These are phyloP conservation scores for Onygenales sp. DNA, from an alignment of 2,329 filamentous ascomycete species.

Conservation along the genomic window DNA sequence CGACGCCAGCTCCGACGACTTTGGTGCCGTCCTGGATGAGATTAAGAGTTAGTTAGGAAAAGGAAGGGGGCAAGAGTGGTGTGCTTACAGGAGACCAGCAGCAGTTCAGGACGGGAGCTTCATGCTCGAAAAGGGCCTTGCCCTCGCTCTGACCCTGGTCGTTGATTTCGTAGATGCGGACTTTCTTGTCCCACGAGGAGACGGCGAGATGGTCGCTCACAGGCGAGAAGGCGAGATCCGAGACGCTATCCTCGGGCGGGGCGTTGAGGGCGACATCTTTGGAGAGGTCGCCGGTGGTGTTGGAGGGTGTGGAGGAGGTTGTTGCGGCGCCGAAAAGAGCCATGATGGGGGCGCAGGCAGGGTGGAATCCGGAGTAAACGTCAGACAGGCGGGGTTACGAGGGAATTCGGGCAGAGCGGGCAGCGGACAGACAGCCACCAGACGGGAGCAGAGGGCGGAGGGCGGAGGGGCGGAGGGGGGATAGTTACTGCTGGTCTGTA, in stretches of 20 bases:
- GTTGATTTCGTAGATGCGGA: constrained; percentile 90
- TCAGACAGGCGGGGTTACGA: not conserved
- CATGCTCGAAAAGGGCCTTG: constrained; percentile 77
- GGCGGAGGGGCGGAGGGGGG: not conserved
- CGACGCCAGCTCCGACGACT: constrained; percentile 75
- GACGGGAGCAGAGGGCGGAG: not conserved
- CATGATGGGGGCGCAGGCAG: not conserved
- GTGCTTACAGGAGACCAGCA: constrained; percentile 75
- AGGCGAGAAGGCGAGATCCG: constrained; percentile 74
- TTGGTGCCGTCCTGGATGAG: constrained; percentile 71
- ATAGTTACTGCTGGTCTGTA: not conserved
- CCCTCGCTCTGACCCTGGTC: constrained; percentile 68
- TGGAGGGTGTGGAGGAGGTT: constrained; percentile 40
- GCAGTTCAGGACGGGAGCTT: constrained; percentile 71
- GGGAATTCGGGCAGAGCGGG: not conserved
- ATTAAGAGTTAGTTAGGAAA: constrained; percentile 2
- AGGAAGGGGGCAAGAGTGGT: not conserved
- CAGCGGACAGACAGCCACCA: not conserved
- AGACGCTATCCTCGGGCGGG: constrained; percentile 81
- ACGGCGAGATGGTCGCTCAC: constrained; percentile 75
- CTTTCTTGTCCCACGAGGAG: constrained; percentile 94
- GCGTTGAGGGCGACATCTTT: constrained; percentile 72
- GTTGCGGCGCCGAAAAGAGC: constrained; percentile 27
- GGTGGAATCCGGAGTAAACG: no score
- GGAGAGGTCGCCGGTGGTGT: constrained; percentile 79